Evolutionary conservation across 345 rosid genomes (phyloP).

Genomic region (Moricandia arvensis): DNA sequence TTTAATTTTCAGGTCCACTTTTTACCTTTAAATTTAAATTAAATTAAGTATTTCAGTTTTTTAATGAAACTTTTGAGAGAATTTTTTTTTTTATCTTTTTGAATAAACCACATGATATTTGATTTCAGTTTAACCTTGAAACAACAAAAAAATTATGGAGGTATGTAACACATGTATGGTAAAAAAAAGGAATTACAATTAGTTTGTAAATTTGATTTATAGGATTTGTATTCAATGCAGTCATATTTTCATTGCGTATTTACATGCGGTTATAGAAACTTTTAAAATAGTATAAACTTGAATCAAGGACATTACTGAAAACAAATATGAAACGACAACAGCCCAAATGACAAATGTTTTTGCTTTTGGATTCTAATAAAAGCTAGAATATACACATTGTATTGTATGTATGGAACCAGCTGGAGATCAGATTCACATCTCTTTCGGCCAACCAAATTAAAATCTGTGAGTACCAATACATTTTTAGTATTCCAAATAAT

Average conservation of each 20-base stretch:
- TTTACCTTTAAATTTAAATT: neutral
- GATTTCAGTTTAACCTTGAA: neutral
- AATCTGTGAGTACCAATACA: neutral
- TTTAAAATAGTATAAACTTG: neutral
- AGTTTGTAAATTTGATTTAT: neutral
- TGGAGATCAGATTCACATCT: slow-evolving; percentile 10
- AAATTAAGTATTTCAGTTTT: neutral
- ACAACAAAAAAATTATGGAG: neutral
- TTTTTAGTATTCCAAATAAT: neutral
- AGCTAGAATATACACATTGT: neutral
- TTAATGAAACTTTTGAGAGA: neutral
- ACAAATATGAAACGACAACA: neutral
- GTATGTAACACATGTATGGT: neutral
- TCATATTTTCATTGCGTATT: neutral
- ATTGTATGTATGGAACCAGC: neutral
- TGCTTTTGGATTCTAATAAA: neutral
- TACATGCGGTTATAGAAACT: neutral
- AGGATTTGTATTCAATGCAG: neutral
- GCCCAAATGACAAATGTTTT: no score
- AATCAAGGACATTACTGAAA: neutral
- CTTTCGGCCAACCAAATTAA: neutral
- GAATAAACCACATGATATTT: neutral
- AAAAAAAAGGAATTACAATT: neutral
- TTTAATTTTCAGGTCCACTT: neutral
- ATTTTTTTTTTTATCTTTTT: no score